Conservation (phyloP, 1,284 basidiomycete species). For the Hymenochaete sp. region DNA sequence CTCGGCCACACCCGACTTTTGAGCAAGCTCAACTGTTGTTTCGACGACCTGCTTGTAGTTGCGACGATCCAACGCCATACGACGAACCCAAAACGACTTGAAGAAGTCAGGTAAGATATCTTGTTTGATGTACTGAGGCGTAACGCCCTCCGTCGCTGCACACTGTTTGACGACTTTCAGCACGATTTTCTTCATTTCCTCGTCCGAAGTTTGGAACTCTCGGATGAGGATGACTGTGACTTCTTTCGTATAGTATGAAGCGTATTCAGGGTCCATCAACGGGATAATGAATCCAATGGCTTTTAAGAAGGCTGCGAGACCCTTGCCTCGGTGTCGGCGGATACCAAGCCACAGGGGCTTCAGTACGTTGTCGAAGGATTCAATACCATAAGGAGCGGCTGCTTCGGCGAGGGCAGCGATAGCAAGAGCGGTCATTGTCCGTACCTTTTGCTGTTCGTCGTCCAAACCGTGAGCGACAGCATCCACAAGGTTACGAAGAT, state of each 20-base stretch:
- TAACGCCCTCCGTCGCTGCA: slow-evolving; percentile 95
- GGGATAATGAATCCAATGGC: slow-evolving; percentile 99
- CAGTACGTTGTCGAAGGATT: slow-evolving; percentile 97
- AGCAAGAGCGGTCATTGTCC: slow-evolving; percentile 97
- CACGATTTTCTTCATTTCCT: slow-evolving; percentile 99
- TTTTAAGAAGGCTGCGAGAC: slow-evolving; percentile 95
- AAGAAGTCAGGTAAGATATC: slow-evolving; percentile 99
- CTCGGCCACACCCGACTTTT: slow-evolving; percentile 93
- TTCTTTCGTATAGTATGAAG: slow-evolving; percentile 96
- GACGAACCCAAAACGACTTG: slow-evolving; percentile 96
- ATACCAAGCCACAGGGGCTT: slow-evolving; percentile 99
- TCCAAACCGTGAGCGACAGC: slow-evolving; percentile 93
- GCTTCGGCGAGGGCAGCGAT: slow-evolving; percentile 97
- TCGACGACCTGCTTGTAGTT: slow-evolving; percentile 98
- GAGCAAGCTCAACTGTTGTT: slow-evolving; percentile 95
- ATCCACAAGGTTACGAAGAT: slow-evolving; percentile 93
- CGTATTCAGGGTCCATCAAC: slow-evolving; percentile 98
- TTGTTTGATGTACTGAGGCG: slow-evolving; percentile 87
- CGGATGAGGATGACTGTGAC: slow-evolving; percentile 97
- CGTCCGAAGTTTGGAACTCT: slow-evolving; percentile 98
- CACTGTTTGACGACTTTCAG: slow-evolving; percentile 99
- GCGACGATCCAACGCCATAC: slow-evolving; percentile 94
- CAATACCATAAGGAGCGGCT: slow-evolving; percentile 97
- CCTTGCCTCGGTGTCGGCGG: slow-evolving; percentile 95
- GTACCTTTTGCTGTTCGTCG: slow-evolving; percentile 98